Evolutionary conservation across 495 filamentous ascomycete genomes (phyloP).

Genomic region (Penicillium samsonianum): DNA sequence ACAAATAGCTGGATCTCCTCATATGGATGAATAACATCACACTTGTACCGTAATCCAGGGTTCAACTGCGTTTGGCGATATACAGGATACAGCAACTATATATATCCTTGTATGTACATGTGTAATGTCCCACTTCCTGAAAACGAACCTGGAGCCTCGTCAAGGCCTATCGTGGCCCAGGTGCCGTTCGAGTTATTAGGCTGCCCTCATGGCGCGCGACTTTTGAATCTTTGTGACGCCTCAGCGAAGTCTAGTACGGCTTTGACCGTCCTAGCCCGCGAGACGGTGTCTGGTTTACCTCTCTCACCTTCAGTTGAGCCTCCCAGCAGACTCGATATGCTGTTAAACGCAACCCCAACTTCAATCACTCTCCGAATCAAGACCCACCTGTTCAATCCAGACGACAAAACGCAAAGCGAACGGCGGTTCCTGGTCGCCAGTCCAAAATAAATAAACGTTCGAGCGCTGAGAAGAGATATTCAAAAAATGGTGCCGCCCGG

Average conservation of each 20-base stretch:
- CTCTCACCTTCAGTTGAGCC: too few species aligned
- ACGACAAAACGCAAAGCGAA: background rate
- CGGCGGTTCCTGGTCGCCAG: background rate
- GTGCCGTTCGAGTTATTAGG: slow-evolving; percentile 22
- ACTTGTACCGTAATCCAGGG: too few species aligned
- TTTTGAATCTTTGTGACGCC: too few species aligned
- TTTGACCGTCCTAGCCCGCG: too few species aligned
- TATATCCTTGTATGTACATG: slow-evolving; percentile 23
- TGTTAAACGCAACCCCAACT: slow-evolving; percentile 1
- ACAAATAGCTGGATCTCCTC: too few species aligned
- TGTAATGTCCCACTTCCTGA: slow-evolving; percentile 19
- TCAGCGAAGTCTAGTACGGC: too few species aligned
- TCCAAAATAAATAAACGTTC: slow-evolving; percentile 9
- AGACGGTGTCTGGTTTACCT: too few species aligned
- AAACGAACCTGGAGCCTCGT: slow-evolving; percentile 25
- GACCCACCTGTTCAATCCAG: background rate
- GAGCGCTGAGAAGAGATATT: background rate
- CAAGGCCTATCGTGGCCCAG: slow-evolving; percentile 25
- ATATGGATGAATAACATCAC: too few species aligned
- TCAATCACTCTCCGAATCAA: background rate
- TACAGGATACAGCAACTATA: too few species aligned
- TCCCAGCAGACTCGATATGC: too few species aligned
- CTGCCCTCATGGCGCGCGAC: too few species aligned
- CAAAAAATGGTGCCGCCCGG: background rate
- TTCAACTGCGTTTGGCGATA: too few species aligned